phyloP scores from a whole-genome alignment of 352 stramenopile genomes.

The Phytophthora cryptogea region DNA sequence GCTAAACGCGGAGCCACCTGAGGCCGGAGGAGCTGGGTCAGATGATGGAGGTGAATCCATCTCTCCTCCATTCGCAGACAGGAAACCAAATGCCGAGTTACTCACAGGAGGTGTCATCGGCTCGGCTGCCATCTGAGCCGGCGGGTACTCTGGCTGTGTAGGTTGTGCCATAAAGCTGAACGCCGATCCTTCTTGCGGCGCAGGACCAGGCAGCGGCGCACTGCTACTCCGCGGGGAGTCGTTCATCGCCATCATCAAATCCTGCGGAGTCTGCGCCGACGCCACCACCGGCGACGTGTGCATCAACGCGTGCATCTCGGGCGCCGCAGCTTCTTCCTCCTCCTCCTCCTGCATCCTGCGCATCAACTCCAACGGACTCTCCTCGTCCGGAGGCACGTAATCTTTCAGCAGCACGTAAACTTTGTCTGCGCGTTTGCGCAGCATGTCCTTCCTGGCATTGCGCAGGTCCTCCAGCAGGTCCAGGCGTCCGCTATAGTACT shows the following conservation, averaged over 20 bases:
- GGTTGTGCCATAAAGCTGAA: constrained; percentile 34
- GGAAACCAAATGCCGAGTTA: constrained; percentile 44
- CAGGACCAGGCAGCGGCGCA: constrained; percentile 30
- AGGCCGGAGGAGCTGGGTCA: not conserved
- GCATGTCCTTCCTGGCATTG: constrained; percentile 72
- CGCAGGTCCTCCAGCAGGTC: constrained; percentile 63
- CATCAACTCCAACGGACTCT: constrained; percentile 40
- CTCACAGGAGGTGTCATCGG: constrained; percentile 35
- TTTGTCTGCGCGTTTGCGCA: constrained; percentile 80
- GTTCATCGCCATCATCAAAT: constrained; percentile 36
- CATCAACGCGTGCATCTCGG: constrained; percentile 35
- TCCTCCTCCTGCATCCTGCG: constrained; percentile 39
- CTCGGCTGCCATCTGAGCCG: constrained; percentile 27
- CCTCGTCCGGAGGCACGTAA: constrained; percentile 31
- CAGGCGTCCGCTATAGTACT: constrained; percentile 58
- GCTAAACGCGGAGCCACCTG: constrained; percentile 23
- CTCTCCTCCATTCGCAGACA: constrained; percentile 34
- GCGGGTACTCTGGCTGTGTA: constrained; percentile 20
- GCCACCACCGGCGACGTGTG: constrained; percentile 47
- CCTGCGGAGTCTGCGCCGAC: constrained; percentile 35
- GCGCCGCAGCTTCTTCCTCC: constrained; percentile 16
- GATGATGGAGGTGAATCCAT: constrained; percentile 17
- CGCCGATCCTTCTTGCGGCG: constrained; percentile 32
- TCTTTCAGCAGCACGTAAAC: constrained; percentile 44
- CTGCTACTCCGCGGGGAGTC: constrained; percentile 43